These are phyloP conservation scores for Aspergillus coremiiformis DNA, from an alignment of 495 filamentous ascomycete genomes.

Conservation along the genomic window DNA sequence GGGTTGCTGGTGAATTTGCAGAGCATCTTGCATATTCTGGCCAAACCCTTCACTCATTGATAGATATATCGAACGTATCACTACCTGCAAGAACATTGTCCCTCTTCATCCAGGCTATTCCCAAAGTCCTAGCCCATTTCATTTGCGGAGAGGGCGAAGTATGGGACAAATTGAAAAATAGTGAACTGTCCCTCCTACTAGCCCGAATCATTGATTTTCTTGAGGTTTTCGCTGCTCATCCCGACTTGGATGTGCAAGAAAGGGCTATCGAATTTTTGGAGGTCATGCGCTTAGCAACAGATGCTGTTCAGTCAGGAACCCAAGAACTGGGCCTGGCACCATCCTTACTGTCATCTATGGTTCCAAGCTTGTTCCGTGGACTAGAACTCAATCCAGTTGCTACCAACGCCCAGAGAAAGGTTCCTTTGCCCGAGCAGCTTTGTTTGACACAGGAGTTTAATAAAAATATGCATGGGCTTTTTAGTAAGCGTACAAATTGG, in stretches of 20 bases:
- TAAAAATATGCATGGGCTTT: constrained; percentile 54
- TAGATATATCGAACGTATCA: constrained; percentile 55
- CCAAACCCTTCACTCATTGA: constrained; percentile 60
- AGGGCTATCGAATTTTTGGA: constrained; percentile 87
- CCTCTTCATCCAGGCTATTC: constrained; percentile 75
- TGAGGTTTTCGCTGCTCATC: constrained; percentile 68
- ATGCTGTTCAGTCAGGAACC: constrained; percentile 63
- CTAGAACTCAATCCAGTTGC: constrained; percentile 90
- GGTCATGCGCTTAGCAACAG: constrained; percentile 72
- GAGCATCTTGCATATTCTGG: constrained; percentile 56
- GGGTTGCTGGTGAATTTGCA: constrained; percentile 85
- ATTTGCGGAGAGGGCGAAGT: constrained; percentile 39
- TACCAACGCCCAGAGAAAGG: constrained; percentile 71
- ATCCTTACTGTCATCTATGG: constrained; percentile 73
- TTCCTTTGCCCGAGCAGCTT: constrained; percentile 66
- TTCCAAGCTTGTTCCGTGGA: constrained; percentile 78
- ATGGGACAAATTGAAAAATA: constrained; percentile 62
- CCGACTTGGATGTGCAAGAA: constrained; percentile 92
- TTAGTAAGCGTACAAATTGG: constrained; percentile 25
- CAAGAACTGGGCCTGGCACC: constrained; percentile 57
- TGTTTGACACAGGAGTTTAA: constrained; percentile 78
- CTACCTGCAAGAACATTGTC: constrained; percentile 58
- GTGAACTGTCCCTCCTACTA: constrained; percentile 65
- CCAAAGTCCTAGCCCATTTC: constrained; percentile 72
- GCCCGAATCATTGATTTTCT: constrained; percentile 73